Evolutionary conservation across 139 green algal genomes (phyloP), one percentile per base, ranked within the genome.

Genomic region (Diplosphaera chodatii): DNA sequence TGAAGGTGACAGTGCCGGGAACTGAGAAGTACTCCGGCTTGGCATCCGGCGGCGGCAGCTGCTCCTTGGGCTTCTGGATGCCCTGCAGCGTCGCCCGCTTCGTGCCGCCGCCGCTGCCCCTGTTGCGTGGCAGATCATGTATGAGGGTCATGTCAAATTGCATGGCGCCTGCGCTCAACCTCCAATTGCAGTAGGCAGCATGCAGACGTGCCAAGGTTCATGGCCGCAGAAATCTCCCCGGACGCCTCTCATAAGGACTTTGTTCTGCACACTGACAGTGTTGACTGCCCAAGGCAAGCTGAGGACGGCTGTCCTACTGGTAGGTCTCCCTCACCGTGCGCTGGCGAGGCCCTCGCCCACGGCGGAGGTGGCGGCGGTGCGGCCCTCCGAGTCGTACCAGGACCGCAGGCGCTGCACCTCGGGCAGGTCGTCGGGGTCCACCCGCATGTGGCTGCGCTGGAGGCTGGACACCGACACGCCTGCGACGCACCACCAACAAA

Each of bases 381-480:
- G 29, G 32, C 88, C 88, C 2, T 78, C 72, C 32, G 66, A 40
- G 20, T 79, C 75, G 30, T 80, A 96, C 90, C 90, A 96, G 1
- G 73, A 29, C 25, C 70, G 59, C 65, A 96, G 77, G 29, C 70
- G 71, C 3, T 72, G 37, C 6, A 81, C 77, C 33, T 85, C 86
- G 21, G 67, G 56, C 25, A 67, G 3, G 27, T 59, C 63, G 5
- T 85, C 75, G 27, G 89, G 87, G 67, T 95, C 81, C 32, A 93
- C 59, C 3, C 77, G 72, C 4, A 90, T 22, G 1, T 70, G 71
- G 8, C 65, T 81, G 37, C 83, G 79, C 31, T 32, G 28, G 10
- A 87, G 30, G n/a, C 80, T 79, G 25, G 78, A 87, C 15, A 94
- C 20, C 16, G 84, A 90, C 64, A 91, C 88, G 31, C 86, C 83